phyloP scores from a whole-genome alignment of 768 basidiomycete genomes.

The Gelatoporia subvermispora region DNA sequence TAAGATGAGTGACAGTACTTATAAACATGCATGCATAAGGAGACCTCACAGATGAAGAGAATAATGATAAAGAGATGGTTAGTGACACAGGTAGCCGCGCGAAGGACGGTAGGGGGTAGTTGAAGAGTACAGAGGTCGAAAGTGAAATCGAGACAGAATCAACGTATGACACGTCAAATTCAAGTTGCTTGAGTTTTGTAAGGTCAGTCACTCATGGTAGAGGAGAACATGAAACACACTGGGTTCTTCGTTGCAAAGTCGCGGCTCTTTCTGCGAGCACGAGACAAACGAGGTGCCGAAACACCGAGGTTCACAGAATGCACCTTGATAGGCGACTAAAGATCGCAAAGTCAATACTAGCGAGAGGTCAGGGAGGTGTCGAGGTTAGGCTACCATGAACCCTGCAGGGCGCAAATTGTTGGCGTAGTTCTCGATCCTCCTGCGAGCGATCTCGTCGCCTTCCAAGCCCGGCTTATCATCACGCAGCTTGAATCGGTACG shows the following conservation, averaged over 20 bases:
- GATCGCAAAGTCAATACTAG: not conserved
- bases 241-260: constrained; percentile 15
- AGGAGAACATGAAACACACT: constrained; percentile 15
- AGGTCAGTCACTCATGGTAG: constrained; percentile 1
- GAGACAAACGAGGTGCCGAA: constrained; percentile 72
- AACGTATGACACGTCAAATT: constrained; percentile 79
- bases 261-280: constrained; percentile 52
- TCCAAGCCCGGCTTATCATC: constrained; percentile 63
- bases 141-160: constrained; percentile 81
- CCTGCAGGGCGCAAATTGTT: constrained; percentile 70
- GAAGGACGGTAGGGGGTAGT: constrained; percentile 79
- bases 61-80: constrained; percentile 71
- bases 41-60: constrained; percentile 57
- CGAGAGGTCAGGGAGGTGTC: constrained; percentile 1
- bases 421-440: constrained; percentile 72
- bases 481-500: constrained; percentile 75
- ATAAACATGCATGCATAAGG: not conserved
- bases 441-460: constrained; percentile 81
- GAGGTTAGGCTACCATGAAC: constrained; percentile 49
- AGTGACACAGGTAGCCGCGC: constrained; percentile 79
- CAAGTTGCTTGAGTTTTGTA: constrained; percentile 51
- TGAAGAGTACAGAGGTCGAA: constrained; percentile 80
- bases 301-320: constrained; percentile 80
- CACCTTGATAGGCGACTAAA: constrained; percentile 79
- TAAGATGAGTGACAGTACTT: constrained; percentile 1